Conservation (phyloP, 352 stramenopile species). For the Pythium guiyangense region DNA sequence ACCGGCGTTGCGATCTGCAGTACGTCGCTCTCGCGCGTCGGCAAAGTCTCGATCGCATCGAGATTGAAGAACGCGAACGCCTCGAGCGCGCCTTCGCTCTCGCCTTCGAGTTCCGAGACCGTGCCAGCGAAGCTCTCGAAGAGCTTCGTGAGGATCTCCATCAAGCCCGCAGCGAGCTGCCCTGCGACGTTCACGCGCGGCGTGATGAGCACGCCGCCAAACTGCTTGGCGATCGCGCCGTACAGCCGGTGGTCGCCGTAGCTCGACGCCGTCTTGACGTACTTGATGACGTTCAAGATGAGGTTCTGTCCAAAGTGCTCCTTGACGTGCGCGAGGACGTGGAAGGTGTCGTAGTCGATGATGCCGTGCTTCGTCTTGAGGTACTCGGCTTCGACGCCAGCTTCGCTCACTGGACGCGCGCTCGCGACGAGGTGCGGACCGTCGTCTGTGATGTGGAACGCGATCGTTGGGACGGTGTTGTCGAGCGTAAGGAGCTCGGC, state of each 20-base stretch:
- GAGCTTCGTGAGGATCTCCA: slow-evolving; percentile 55
- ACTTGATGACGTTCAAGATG: slow-evolving; percentile 64
- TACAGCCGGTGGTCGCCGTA: slow-evolving; percentile 45
- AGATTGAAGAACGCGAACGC: slow-evolving; percentile 61
- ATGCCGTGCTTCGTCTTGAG: too few species aligned
- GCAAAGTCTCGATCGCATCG: slow-evolving; percentile 14
- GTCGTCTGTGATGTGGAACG: too few species aligned
- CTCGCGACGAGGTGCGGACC: too few species aligned
- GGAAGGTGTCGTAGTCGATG: too few species aligned
- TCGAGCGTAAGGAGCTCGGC: too few species aligned
- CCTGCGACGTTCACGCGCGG: too few species aligned
- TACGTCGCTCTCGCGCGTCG: slow-evolving; percentile 28
- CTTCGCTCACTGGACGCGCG: too few species aligned
- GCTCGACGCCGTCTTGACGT: slow-evolving; percentile 23
- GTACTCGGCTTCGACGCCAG: too few species aligned
- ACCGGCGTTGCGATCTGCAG: slow-evolving; percentile 19
- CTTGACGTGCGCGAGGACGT: slow-evolving; percentile 1
- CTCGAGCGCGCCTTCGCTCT: slow-evolving; percentile 12
- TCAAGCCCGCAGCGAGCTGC: slow-evolving; percentile 38
- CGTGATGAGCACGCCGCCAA: slow-evolving; percentile 57
- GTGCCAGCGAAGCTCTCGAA: slow-evolving; percentile 21
- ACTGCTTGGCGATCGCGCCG: slow-evolving; percentile 54
- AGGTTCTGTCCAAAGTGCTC: slow-evolving; percentile 48
- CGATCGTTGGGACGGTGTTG: too few species aligned
- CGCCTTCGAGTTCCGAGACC: background rate